These are phyloP conservation scores for Ustilago xerochloae DNA, from an alignment of 1,284 basidiomycete genomes.

Conservation along the genomic window DNA sequence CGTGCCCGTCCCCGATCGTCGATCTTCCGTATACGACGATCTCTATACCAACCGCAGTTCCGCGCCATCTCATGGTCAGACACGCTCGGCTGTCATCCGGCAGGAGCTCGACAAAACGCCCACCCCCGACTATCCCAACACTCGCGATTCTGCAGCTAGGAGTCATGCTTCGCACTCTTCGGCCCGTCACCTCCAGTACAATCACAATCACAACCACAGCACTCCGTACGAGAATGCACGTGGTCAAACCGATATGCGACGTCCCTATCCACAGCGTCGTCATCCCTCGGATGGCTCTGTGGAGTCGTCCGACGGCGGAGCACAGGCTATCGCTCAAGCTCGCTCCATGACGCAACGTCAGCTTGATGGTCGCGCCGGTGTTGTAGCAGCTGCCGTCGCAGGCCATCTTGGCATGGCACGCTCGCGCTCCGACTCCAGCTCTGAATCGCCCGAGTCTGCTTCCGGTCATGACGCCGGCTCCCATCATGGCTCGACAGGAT, in stretches of 20 bases:
- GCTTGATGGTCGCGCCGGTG: constrained; percentile 27
- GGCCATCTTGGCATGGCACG: constrained; percentile 34
- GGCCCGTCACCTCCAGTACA: constrained; percentile 21
- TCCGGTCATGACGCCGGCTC: constrained; percentile 70
- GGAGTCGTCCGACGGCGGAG: constrained; percentile 33
- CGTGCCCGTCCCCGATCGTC: constrained; percentile 76
- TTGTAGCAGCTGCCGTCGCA: constrained; percentile 25
- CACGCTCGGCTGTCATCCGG: constrained; percentile 3
- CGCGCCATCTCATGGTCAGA: not conserved
- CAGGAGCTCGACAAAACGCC: constrained; percentile 58
- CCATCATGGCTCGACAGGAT: constrained; percentile 72
- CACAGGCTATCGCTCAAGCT: constrained; percentile 33
- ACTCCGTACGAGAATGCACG: constrained; percentile 2
- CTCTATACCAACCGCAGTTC: constrained; percentile 34
- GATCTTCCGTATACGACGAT: constrained; percentile 58
- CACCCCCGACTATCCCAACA: constrained; percentile 49
- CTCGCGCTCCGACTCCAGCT: constrained; percentile 44
- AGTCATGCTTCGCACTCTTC: constrained; percentile 19
- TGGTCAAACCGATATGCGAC: constrained; percentile 30
- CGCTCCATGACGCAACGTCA: constrained; percentile 38
- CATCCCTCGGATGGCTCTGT: constrained; percentile 46
- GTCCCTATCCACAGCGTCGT: constrained; percentile 26
- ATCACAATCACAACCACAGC: constrained; percentile 1
- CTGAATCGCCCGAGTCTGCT: constrained; percentile 47
- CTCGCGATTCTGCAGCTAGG: constrained; percentile 16